Evolutionary conservation across 1,139 yeast species (phyloP).

Genomic region (Saccharomyces pastorianus): DNA sequence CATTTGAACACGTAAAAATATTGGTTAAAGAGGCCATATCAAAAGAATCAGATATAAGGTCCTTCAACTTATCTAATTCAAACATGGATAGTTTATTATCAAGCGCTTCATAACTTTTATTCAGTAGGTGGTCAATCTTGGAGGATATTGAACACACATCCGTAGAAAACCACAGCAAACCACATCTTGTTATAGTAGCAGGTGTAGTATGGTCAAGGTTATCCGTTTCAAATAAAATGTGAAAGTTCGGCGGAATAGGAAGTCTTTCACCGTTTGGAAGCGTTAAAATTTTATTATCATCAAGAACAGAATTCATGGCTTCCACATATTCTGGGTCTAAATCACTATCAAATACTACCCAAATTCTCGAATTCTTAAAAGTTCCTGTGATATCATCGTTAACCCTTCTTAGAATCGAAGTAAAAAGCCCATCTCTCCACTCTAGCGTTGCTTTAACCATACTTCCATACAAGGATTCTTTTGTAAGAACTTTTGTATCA

Average conservation of each 20-base stretch:
- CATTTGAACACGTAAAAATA: not conserved
- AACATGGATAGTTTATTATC: not conserved
- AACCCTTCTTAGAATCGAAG: slow-evolving; percentile 56
- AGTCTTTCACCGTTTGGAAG: slow-evolving; percentile 87
- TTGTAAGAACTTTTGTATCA: slow-evolving; percentile 69
- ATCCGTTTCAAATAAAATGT: slow-evolving; percentile 72
- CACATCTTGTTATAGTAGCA: slow-evolving; percentile 91
- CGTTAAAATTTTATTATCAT: slow-evolving; percentile 75
- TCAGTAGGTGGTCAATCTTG: not conserved
- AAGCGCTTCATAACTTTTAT: not conserved
- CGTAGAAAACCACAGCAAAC: slow-evolving; percentile 69
- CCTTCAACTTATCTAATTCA: not conserved
- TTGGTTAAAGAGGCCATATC: not conserved
- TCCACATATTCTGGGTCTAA: slow-evolving; percentile 95
- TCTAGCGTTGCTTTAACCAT: slow-evolving; percentile 75
- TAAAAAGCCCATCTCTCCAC: slow-evolving; percentile 87
- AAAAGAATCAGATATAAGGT: not conserved
- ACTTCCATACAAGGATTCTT: slow-evolving; percentile 60
- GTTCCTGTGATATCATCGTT: slow-evolving; percentile 56
- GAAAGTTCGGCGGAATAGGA: slow-evolving; percentile 53
- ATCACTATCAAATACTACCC: slow-evolving; percentile 91
- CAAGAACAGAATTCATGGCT: slow-evolving; percentile 80
- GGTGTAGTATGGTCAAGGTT: slow-evolving; percentile 63
- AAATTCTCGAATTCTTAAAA: slow-evolving; percentile 41
- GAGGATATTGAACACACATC: not conserved